phyloP scores from a whole-genome alignment of 164 flowering plant species.

The Cinnamomum chago region DNA sequence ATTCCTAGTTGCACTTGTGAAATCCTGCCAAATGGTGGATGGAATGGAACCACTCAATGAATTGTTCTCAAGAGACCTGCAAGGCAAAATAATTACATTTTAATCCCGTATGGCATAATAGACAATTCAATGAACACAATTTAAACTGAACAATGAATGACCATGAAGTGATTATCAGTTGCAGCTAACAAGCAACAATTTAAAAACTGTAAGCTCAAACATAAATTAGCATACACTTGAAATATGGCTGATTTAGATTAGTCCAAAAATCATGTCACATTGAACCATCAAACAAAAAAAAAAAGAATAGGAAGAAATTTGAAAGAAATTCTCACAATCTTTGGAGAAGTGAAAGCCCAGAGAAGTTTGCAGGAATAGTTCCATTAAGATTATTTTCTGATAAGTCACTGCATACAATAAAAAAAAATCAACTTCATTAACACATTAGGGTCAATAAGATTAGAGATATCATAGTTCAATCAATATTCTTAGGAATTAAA shows the following conservation, averaged over 20 bases:
- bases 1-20: slow-evolving; percentile 25
- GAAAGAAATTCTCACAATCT: slow-evolving; percentile 47
- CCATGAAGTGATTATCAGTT: neutral
- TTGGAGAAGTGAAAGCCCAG: slow-evolving; percentile 64
- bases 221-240: neutral
- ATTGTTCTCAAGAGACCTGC: slow-evolving; percentile 59
- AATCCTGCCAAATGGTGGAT: slow-evolving; percentile 55
- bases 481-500: neutral
- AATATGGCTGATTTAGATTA: neutral
- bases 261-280: neutral
- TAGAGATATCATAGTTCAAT: neutral
- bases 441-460: neutral
- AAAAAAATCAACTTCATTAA: neutral
- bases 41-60: slow-evolving; percentile 45
- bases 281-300: neutral
- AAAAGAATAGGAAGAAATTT: neutral
- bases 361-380: slow-evolving; percentile 58
- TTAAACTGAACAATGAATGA: neutral
- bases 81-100: neutral
- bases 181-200: neutral
- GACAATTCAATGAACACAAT: neutral
- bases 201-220: neutral
- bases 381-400: slow-evolving; percentile 67
- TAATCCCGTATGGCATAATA: neutral
- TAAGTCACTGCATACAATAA: slow-evolving; percentile 49